Evolutionary conservation across 164 flowering plant species (phyloP).

Genomic region (Berberis vulgaris): DNA sequence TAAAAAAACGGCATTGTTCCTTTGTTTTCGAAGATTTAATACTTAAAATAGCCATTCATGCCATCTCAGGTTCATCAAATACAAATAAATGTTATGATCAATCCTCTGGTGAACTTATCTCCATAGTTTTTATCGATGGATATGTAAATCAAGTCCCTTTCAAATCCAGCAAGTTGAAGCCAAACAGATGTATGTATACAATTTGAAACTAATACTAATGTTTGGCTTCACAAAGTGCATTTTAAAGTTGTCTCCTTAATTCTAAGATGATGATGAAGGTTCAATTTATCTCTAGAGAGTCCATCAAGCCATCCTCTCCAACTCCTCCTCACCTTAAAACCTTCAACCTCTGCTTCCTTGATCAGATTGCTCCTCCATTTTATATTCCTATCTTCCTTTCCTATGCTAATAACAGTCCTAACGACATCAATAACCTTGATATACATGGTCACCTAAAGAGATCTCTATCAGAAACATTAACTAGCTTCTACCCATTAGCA

Average conservation of each 20-base stretch:
- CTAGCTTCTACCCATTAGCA: slow-evolving; percentile 1
- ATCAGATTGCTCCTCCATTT: slow-evolving; percentile 3
- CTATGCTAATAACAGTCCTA: background rate
- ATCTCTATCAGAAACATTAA: background rate
- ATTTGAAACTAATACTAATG: background rate
- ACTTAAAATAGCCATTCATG: no score
- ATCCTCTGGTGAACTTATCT: no score
- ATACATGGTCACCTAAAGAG: background rate
- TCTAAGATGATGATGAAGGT: background rate
- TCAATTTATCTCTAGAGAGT: background rate
- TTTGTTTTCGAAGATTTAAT: no score
- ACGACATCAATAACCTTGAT: background rate
- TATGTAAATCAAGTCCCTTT: no score
- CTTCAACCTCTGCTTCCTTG: slow-evolving; percentile 1
- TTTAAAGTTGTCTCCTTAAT: background rate
- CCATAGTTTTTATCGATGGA: no score
- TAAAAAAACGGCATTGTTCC: no score
- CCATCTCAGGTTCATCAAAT: no score
- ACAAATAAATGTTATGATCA: no score
- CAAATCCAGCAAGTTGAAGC: no score
- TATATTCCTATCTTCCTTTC: background rate
- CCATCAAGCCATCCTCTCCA: slow-evolving; percentile 1
- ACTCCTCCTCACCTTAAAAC: slow-evolving; percentile 1
- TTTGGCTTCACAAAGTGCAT: background rate
- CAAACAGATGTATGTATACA: no score